A percentile compares a stretch with the other conserved stretches of the same genome.
These are phyloP conservation scores for Camelina neglecta DNA, from an alignment of 345 rosid genomes.

Conservation along the genomic window DNA sequence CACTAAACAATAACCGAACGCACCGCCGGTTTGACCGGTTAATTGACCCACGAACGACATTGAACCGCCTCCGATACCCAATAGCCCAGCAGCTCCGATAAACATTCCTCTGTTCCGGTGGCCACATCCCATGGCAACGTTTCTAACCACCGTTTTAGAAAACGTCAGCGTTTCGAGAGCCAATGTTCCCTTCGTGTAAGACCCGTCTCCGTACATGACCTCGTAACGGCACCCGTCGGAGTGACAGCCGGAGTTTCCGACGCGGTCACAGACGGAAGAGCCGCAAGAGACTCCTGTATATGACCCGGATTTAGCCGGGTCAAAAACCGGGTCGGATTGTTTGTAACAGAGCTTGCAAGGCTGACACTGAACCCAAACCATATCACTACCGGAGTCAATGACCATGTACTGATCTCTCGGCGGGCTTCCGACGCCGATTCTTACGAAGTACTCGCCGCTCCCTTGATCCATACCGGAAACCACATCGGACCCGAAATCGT, in stretches of 20 bases:
- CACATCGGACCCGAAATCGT: constrained; percentile 86
- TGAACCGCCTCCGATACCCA: constrained; percentile 91
- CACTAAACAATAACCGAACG: constrained; percentile 88
- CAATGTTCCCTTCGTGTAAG: constrained; percentile 82
- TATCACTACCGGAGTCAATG: constrained; percentile 93
- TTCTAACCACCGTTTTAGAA: constrained; percentile 54
- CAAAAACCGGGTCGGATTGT: constrained; percentile 92
- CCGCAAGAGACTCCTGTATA: constrained; percentile 77
- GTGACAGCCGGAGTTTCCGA: constrained; percentile 75
- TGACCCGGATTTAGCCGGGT: constrained; percentile 79
- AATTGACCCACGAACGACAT: constrained; percentile 91
- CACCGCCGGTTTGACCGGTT: constrained; percentile 83
- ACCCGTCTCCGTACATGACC: constrained; percentile 95
- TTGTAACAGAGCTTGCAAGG: constrained; percentile 88
- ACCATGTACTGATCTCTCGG: constrained; percentile 88
- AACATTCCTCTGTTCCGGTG: constrained; percentile 94
- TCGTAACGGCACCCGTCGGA: constrained; percentile 84
- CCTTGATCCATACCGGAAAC: constrained; percentile 97
- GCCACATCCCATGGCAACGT: constrained; percentile 96
- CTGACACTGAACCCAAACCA: constrained; percentile 97
- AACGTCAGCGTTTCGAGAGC: constrained; percentile 92
- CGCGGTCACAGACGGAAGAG: constrained; percentile 76
- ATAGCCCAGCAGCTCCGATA: constrained; percentile 86
- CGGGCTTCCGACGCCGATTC: constrained; percentile 94
- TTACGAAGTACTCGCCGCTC: constrained; percentile 89